These are phyloP conservation scores for Xylariaceae sp. DNA, from an alignment of 2,329 filamentous ascomycete species.

Conservation along the genomic window DNA sequence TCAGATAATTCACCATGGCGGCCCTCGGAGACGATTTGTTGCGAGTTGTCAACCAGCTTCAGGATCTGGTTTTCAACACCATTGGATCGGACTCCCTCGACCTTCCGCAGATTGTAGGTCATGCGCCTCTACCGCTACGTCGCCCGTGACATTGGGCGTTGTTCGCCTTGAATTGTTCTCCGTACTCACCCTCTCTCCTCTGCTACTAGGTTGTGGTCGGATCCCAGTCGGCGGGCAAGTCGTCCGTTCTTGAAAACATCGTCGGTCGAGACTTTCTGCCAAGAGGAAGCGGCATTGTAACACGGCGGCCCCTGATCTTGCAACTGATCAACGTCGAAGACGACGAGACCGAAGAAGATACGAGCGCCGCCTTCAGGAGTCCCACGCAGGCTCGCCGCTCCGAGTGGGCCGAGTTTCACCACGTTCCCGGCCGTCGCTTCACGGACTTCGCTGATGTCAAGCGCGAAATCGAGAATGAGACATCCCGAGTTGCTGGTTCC, in stretches of 20 bases:
- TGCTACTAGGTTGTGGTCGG: conserved; percentile 81
- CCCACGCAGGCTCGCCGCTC: conserved; percentile 62
- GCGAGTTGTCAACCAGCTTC: conserved; percentile 93
- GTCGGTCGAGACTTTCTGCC: conserved; percentile 96
- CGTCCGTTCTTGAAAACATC: conserved; percentile 97
- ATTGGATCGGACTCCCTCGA: conserved; percentile 98
- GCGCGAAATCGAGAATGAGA: conserved; percentile 95
- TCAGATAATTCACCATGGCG: conserved; percentile 58
- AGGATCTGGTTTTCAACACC: conserved; percentile 98
- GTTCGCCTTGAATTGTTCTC: background rate
- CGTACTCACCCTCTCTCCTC: conserved; percentile 16
- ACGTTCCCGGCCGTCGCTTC: conserved; percentile 83
- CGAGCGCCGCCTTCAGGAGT: conserved; percentile 68
- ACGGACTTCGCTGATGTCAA: conserved; percentile 91
- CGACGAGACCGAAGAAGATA: conserved; percentile 61
- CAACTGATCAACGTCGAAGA: conserved; percentile 96
- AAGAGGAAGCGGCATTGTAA: conserved; percentile 94
- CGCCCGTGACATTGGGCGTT: background rate
- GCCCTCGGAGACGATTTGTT: conserved; percentile 93
- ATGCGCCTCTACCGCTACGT: conserved; percentile 17
- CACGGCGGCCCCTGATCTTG: conserved; percentile 85
- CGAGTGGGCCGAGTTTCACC: conserved; percentile 94
- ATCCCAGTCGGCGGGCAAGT: conserved; percentile 97
- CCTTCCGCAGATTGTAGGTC: conserved; percentile 89
- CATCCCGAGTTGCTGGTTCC: conserved; percentile 80